Evolutionary conservation across 441 rosid genomes (phyloP).

Genomic region (Codiaeum variegatum): DNA sequence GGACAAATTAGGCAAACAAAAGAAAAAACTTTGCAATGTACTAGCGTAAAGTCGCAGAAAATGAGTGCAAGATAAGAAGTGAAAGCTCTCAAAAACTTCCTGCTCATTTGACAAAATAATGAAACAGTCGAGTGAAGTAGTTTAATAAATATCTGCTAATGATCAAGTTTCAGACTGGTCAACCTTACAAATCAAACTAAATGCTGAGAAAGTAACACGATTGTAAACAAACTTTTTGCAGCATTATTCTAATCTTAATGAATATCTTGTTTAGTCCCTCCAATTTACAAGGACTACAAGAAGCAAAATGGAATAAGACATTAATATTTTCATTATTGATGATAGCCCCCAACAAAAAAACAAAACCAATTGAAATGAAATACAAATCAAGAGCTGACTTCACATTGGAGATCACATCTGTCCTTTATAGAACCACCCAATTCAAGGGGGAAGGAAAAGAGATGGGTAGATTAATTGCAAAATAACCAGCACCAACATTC

Average conservation of each 20-base stretch:
- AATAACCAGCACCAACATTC: not conserved
- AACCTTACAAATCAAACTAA: not conserved
- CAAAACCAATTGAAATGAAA: constrained; percentile 1
- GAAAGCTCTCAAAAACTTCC: not conserved
- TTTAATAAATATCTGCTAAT: not conserved
- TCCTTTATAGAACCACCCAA: not conserved
- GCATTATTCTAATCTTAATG: not conserved
- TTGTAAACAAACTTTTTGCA: not conserved
- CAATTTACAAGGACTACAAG: not conserved
- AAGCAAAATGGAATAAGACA: not conserved
- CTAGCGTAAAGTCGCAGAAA: not conserved
- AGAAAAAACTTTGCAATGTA: not conserved
- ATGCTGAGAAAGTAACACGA: not conserved
- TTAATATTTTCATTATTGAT: not conserved
- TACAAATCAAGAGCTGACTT: not conserved
- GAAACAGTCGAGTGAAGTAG: not conserved
- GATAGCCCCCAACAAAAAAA: not conserved
- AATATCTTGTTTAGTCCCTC: not conserved
- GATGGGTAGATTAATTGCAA: not conserved
- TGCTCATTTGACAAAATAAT: not conserved
- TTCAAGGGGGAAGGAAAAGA: not conserved
- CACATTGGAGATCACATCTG: not conserved
- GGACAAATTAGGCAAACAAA: constrained; percentile 12
- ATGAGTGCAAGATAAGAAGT: not conserved
- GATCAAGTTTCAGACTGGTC: not conserved